These are phyloP conservation scores for Sporothrix humicola DNA, from an alignment of 2,329 filamentous ascomycete genomes.

Conservation along the genomic window DNA sequence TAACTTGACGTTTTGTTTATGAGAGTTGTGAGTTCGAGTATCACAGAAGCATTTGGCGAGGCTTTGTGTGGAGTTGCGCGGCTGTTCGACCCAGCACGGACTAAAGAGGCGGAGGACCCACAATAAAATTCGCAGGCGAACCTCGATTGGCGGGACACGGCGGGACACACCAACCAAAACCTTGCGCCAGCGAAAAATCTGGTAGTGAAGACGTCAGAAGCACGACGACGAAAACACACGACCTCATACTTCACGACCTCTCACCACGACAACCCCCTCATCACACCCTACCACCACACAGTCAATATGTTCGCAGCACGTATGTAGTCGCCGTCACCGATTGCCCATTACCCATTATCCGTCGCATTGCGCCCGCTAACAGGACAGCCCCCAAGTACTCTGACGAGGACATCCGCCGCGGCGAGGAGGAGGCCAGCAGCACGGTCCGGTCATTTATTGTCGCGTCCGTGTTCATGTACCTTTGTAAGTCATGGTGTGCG, in stretches of 20 bases:
- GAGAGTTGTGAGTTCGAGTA: too few relatives aligned
- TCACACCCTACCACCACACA: neutral
- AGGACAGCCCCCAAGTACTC: conserved; percentile 64
- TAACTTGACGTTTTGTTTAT: too few relatives aligned
- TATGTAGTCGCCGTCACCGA: conserved; percentile 46
- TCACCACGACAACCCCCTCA: neutral
- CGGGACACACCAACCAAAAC: neutral
- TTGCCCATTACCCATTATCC: too few relatives aligned
- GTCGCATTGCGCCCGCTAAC: neutral
- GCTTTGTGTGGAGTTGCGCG: conserved; percentile 25
- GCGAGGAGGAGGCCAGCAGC: conserved; percentile 70
- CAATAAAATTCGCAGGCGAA: conserved; percentile 11
- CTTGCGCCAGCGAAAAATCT: conserved; percentile 15
- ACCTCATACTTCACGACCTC: too few relatives aligned
- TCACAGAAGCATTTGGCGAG: neutral
- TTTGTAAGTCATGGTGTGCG: conserved; percentile 65
- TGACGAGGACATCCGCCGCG: conserved; percentile 70
- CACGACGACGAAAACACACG: too few relatives aligned
- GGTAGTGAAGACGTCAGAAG: neutral
- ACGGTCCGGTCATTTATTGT: conserved; percentile 71
- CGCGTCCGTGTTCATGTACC: conserved; percentile 71
- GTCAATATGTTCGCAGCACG: conserved; percentile 68
- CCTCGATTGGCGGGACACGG: neutral
- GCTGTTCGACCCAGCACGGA: neutral
- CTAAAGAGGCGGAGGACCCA: neutral